Percentiles rank a stretch among this genome's conserved stretches.
Conservation (phyloP, 2,329 filamentous ascomycete genomes). For the Trichoderma sp. region DNA sequence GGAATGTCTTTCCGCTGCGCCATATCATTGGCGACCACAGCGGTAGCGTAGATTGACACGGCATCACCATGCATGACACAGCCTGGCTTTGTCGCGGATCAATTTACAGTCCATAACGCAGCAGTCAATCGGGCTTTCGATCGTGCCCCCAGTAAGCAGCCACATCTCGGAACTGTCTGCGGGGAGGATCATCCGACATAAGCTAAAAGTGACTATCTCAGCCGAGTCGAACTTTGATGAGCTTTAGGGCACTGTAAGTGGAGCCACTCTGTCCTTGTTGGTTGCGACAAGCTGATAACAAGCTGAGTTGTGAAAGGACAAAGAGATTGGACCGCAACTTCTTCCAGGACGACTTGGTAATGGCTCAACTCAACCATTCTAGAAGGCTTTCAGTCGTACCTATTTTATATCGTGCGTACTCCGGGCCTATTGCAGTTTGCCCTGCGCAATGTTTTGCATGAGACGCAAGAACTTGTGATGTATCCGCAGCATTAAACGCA, state of each 20-base stretch:
- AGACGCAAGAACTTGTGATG: not conserved
- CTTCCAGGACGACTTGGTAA: not conserved
- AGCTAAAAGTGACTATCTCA: not conserved
- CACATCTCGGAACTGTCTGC: not conserved
- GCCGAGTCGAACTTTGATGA: not conserved
- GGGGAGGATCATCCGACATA: not conserved
- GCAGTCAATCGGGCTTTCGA: not conserved
- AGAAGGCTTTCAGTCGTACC: not conserved
- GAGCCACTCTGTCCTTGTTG: not conserved
- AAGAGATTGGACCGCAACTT: not conserved
- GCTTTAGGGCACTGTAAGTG: not conserved
- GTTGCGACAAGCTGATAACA: not conserved
- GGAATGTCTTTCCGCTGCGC: not conserved
- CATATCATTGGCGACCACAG: not conserved
- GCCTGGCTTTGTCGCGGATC: not conserved
- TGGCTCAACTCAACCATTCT: not conserved
- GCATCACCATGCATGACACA: not conserved
- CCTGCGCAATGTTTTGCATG: not conserved
- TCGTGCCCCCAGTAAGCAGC: not conserved
- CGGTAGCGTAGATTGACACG: not conserved
- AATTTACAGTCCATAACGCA: not conserved
- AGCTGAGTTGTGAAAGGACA: not conserved
- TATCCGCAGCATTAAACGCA: not conserved
- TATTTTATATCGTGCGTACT: not conserved
- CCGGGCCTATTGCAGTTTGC: not conserved